phyloP scores from a whole-genome alignment of 768 basidiomycete genomes.

The Suillus paluster region DNA sequence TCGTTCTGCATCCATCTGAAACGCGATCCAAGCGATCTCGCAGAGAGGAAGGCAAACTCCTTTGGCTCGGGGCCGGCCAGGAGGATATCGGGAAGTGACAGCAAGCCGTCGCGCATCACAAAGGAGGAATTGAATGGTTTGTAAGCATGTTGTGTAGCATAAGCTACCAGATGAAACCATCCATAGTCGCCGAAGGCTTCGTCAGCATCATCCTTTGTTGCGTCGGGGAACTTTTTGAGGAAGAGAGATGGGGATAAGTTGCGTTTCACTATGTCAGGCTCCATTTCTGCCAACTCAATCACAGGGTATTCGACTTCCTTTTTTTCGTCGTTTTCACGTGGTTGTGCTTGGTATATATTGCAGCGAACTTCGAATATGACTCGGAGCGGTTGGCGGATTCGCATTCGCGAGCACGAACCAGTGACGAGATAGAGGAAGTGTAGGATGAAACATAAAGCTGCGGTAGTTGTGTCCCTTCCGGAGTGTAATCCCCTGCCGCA shows the following conservation, averaged over 20 bases:
- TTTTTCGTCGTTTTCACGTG: slow-evolving; percentile 1
- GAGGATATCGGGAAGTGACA: slow-evolving; percentile 12
- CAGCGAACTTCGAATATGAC: not conserved
- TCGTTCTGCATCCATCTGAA: slow-evolving; percentile 19
- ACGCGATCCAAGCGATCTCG: slow-evolving; percentile 9
- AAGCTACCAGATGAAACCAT: slow-evolving; percentile 27
- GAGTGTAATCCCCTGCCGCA: slow-evolving; percentile 17
- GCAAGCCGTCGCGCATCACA: slow-evolving; percentile 6
- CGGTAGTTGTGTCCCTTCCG: not conserved
- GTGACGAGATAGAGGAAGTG: slow-evolving; percentile 14
- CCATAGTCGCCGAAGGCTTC: slow-evolving; percentile 7
- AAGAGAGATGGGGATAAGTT: not conserved
- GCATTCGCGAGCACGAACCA: slow-evolving; percentile 14
- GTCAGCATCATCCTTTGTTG: slow-evolving; percentile 1
- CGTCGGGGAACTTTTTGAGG: not conserved
- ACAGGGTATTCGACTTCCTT: not conserved
- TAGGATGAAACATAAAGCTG: slow-evolving; percentile 16
- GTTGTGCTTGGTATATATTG: slow-evolving; percentile 10
- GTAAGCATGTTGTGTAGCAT: slow-evolving; percentile 13
- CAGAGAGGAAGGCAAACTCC: slow-evolving; percentile 23
- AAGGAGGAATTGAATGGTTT: slow-evolving; percentile 19
- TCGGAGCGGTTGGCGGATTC: not conserved
- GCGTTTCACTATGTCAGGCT: not conserved
- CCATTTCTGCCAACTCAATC: not conserved
- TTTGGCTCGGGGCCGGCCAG: not conserved